phyloP scores from a whole-genome alignment of 202 grass and related monocot genomes.

The Setaria italica region DNA sequence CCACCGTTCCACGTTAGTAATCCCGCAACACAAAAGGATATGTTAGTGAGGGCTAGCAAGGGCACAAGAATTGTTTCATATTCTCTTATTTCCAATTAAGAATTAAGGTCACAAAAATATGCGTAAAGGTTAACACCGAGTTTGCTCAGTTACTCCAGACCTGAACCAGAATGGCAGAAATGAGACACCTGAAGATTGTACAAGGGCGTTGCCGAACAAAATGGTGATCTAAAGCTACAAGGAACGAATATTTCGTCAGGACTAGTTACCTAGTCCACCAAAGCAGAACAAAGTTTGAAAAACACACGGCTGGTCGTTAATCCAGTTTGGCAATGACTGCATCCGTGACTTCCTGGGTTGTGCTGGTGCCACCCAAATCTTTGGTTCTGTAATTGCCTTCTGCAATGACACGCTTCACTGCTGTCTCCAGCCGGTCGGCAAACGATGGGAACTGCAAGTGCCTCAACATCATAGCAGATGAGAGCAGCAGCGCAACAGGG shows the following conservation, averaged over 20 bases:
- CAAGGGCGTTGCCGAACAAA: slow-evolving; percentile 42
- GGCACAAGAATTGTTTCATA: slow-evolving; percentile 20
- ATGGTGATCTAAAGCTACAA: slow-evolving; percentile 50
- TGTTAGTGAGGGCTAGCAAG: neutral
- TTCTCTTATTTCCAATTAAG: slow-evolving; percentile 56
- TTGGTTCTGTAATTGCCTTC: slow-evolving; percentile 79
- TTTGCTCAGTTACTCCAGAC: slow-evolving; percentile 37
- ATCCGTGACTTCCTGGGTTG: slow-evolving; percentile 77
- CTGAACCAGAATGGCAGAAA: slow-evolving; percentile 18
- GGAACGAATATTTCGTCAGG: slow-evolving; percentile 37
- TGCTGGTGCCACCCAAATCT: slow-evolving; percentile 81
- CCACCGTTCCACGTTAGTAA: neutral
- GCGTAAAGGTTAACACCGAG: neutral
- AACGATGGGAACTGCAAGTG: slow-evolving; percentile 83
- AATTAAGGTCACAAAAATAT: slow-evolving; percentile 34
- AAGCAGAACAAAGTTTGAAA: slow-evolving; percentile 11
- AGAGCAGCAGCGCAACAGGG: slow-evolving; percentile 75
- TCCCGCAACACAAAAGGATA: neutral
- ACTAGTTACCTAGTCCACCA: slow-evolving; percentile 46
- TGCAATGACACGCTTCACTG: slow-evolving; percentile 70
- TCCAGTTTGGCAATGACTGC: slow-evolving; percentile 69
- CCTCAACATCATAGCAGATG: slow-evolving; percentile 89
- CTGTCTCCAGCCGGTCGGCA: slow-evolving; percentile 71
- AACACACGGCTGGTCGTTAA: slow-evolving; percentile 2
- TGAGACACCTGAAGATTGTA: slow-evolving; percentile 29